Evolutionary conservation across 768 basidiomycete genomes (phyloP).

Genomic region (Roridomyces roridus): DNA sequence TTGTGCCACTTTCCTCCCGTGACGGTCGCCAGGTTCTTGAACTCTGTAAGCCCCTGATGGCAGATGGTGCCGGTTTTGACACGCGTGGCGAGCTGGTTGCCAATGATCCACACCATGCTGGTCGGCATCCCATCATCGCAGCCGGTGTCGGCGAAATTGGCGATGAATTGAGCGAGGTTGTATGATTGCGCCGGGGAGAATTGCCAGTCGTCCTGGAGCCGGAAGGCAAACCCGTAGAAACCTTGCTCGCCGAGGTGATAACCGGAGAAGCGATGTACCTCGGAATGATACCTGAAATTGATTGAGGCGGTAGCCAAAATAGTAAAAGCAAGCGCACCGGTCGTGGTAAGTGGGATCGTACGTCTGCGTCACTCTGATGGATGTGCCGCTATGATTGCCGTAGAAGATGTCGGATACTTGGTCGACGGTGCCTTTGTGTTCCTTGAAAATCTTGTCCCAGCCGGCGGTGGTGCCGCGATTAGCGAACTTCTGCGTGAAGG

Average conservation of each 20-base stretch:
- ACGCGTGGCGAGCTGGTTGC: constrained; percentile 7
- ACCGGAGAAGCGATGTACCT: neutral
- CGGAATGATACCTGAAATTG: constrained; percentile 3
- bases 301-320: no score
- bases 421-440: constrained; percentile 1
- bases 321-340: no score
- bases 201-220: constrained; percentile 12
- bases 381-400: constrained; percentile 6
- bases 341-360: constrained; percentile 7
- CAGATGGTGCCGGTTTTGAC: neutral
- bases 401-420: constrained; percentile 8
- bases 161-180: constrained; percentile 10
- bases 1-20: constrained; percentile 4
- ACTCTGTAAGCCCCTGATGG: constrained; percentile 1
- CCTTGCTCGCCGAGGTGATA: constrained; percentile 5
- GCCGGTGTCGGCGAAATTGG: constrained; percentile 6
- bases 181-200: constrained; percentile 1
- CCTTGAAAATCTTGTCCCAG: neutral
- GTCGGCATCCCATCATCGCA: constrained; percentile 5
- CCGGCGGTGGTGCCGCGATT: constrained; percentile 12
- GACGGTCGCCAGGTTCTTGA: constrained; percentile 7
- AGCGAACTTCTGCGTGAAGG: constrained; percentile 3
- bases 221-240: constrained; percentile 9
- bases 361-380: constrained; percentile 5
- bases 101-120: constrained; percentile 8